Evolutionary conservation across 306 rosid genomes (phyloP).

Genomic region (Castanopsis chinensis): DNA sequence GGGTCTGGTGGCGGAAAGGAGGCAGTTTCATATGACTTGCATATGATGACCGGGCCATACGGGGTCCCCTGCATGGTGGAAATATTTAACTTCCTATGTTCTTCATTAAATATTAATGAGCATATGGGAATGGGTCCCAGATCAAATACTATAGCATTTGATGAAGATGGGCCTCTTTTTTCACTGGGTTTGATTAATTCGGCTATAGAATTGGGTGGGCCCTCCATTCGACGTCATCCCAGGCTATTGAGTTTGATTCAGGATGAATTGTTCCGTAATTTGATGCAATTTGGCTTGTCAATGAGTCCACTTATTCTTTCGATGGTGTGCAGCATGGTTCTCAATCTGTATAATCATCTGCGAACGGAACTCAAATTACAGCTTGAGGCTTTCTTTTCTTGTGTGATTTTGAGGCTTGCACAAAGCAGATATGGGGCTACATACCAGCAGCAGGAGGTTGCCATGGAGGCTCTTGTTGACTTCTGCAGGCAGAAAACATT

Average conservation of each 20-base stretch:
- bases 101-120: conserved; percentile 79
- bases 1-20: conserved; percentile 57
- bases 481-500: conserved; percentile 87
- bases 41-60: conserved; percentile 86
- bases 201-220: conserved; percentile 90
- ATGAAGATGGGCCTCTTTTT: conserved; percentile 95
- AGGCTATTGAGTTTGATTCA: conserved; percentile 70
- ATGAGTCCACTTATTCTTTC: conserved; percentile 81
- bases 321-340: conserved; percentile 78
- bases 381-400: conserved; percentile 86
- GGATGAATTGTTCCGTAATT: conserved; percentile 82
- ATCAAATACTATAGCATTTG: conserved; percentile 77
- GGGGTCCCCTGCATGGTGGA: conserved; percentile 99
- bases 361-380: conserved; percentile 78
- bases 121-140: conserved; percentile 65
- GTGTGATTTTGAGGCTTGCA: conserved; percentile 85
- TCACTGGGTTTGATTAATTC: conserved; percentile 87
- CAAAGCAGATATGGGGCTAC: conserved; percentile 85
- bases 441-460: conserved; percentile 93
- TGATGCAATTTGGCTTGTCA: conserved; percentile 90
- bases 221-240: conserved; percentile 78
- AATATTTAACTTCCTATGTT: conserved; percentile 84
- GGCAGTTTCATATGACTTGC: conserved; percentile 60
- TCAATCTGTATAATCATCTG: conserved; percentile 76
- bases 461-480: conserved; percentile 93